These are phyloP conservation scores for Talaromyces liani DNA, from an alignment of 495 filamentous ascomycete species.

Conservation along the genomic window DNA sequence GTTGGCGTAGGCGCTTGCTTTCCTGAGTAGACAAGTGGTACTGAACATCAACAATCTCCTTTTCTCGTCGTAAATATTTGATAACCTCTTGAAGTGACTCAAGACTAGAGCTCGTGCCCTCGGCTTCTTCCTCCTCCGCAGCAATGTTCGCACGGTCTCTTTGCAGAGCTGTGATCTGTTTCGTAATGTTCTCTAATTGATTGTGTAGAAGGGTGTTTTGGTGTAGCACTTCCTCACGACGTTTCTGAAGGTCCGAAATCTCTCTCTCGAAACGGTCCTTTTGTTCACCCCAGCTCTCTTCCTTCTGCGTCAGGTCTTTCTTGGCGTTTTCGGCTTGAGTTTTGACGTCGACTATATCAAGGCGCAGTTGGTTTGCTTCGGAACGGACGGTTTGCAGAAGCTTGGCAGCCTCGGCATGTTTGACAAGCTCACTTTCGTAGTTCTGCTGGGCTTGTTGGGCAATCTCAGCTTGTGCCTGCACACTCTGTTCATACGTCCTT, in stretches of 20 bases:
- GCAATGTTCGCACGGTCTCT: slow-evolving; percentile 54
- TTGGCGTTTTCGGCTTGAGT: slow-evolving; percentile 76
- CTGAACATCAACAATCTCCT: slow-evolving; percentile 95
- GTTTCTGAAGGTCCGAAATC: slow-evolving; percentile 63
- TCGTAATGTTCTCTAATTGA: slow-evolving; percentile 74
- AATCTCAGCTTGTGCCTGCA: slow-evolving; percentile 89
- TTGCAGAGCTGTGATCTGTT: slow-evolving; percentile 70
- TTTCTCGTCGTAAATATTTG: slow-evolving; percentile 85
- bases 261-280: slow-evolving; percentile 76
- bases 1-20: slow-evolving; percentile 76
- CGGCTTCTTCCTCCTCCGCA: slow-evolving; percentile 35
- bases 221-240: slow-evolving; percentile 69
- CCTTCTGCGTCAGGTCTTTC: slow-evolving; percentile 66
- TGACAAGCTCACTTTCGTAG: slow-evolving; percentile 88
- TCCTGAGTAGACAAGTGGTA: slow-evolving; percentile 83
- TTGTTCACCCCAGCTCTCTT: slow-evolving; percentile 80
- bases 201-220: slow-evolving; percentile 86
- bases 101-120: slow-evolving; percentile 39
- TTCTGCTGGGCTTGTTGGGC: slow-evolving; percentile 87
- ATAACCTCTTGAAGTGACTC: slow-evolving; percentile 83
- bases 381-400: slow-evolving; percentile 65
- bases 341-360: slow-evolving; percentile 60
- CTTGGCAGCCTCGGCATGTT: slow-evolving; percentile 89
- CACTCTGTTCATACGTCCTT: slow-evolving; percentile 78
- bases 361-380: slow-evolving; percentile 75